These are phyloP conservation scores for Pleurotus eryngii DNA, from an alignment of 768 basidiomycete genomes.

Conservation along the genomic window DNA sequence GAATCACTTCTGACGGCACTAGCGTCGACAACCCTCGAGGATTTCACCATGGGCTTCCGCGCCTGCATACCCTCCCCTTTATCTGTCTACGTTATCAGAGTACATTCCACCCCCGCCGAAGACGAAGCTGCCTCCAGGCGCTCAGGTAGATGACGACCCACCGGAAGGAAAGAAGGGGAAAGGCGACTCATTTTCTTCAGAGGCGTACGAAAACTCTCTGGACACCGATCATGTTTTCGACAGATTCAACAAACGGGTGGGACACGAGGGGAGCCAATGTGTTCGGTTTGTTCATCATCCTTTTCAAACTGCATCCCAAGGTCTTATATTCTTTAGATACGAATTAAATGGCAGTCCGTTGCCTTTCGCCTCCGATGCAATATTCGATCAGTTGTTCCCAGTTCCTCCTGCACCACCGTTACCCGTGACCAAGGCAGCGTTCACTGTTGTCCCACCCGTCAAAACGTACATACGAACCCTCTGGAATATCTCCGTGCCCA, in stretches of 20 bases:
- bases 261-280: slow-evolving; percentile 76
- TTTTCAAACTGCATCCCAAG: neutral
- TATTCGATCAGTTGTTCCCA: slow-evolving; percentile 76
- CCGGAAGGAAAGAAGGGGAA: slow-evolving; percentile 30
- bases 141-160: slow-evolving; percentile 39
- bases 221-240: slow-evolving; percentile 85
- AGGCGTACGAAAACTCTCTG: slow-evolving; percentile 79
- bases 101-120: slow-evolving; percentile 62
- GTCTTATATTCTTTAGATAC: slow-evolving; percentile 51
- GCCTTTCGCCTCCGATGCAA: slow-evolving; percentile 76
- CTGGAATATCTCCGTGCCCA: slow-evolving; percentile 60
- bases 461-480: slow-evolving; percentile 55
- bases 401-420: slow-evolving; percentile 38
- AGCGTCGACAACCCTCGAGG: slow-evolving; percentile 47
- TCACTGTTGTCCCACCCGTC: slow-evolving; percentile 47
- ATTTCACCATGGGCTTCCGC: slow-evolving; percentile 65
- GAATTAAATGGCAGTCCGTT: slow-evolving; percentile 84
- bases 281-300: slow-evolving; percentile 59
- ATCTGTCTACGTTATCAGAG: slow-evolving; percentile 73
- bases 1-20: slow-evolving; percentile 53
- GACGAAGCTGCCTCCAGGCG: slow-evolving; percentile 38
- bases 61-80: slow-evolving; percentile 64
- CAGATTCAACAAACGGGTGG: slow-evolving; percentile 72
- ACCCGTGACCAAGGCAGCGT: slow-evolving; percentile 58
- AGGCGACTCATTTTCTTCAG: slow-evolving; percentile 57